Percentiles rank a stretch among this genome's conserved stretches.
Evolutionary conservation across 2,329 filamentous ascomycete species (phyloP).

Genomic region (Aspergillus calidoustus): DNA sequence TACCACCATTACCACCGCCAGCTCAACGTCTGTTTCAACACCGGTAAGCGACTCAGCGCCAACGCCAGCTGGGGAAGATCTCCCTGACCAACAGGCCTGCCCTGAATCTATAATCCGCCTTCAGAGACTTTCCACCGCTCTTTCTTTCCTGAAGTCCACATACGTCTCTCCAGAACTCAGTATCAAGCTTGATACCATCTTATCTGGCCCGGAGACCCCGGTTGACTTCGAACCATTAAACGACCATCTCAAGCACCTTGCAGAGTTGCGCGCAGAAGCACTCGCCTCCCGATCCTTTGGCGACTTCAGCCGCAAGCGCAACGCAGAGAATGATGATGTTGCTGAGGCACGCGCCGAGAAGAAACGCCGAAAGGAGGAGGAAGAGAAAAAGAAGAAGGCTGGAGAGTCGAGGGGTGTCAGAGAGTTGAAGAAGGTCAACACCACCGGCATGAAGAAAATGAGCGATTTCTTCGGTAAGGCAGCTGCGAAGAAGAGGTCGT

Average conservation of each 20-base stretch:
- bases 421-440: constrained; percentile 87
- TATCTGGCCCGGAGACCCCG: constrained; percentile 45
- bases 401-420: constrained; percentile 75
- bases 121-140: constrained; percentile 54
- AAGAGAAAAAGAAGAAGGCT: constrained; percentile 82
- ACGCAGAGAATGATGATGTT: constrained; percentile 47
- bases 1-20: constrained; percentile 32
- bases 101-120: constrained; percentile 47
- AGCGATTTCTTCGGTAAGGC: constrained; percentile 87
- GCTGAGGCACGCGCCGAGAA: constrained; percentile 69
- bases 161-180: constrained; percentile 51
- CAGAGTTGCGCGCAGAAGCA: constrained; percentile 72
- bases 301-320: constrained; percentile 51
- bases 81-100: constrained; percentile 31
- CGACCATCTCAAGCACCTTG: constrained; percentile 69
- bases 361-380: constrained; percentile 83
- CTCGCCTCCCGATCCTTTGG: constrained; percentile 65
- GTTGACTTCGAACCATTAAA: constrained; percentile 74
- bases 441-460: constrained; percentile 94
- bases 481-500: constrained; percentile 40
- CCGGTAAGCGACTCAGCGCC: constrained; percentile 41
- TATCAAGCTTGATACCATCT: constrained; percentile 41
- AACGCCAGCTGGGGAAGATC: constrained; percentile 10
- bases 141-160: constrained; percentile 56
- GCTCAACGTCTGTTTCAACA: constrained; percentile 43